Percentiles rank a stretch among this genome's conserved stretches.
phyloP scores from a whole-genome alignment of 352 stramenopile species.

The Phytophthora fragariaefolia region DNA sequence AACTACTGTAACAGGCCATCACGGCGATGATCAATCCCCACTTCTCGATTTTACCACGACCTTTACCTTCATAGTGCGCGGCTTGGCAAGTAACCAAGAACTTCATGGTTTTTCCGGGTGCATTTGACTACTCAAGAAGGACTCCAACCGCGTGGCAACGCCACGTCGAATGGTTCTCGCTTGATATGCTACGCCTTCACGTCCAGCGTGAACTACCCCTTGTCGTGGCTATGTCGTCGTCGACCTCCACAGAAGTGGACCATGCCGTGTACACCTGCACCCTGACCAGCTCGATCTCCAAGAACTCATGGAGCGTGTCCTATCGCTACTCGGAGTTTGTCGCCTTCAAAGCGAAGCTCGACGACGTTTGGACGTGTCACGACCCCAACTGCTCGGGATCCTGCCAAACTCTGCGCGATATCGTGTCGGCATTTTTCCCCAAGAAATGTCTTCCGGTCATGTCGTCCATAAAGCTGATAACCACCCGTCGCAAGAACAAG shows the following conservation, averaged over 20 bases:
- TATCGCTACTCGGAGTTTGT: slow-evolving; percentile 75
- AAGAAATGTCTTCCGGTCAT: slow-evolving; percentile 48
- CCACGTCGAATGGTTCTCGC: slow-evolving; percentile 8
- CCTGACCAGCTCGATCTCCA: slow-evolving; percentile 51
- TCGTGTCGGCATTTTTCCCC: slow-evolving; percentile 57
- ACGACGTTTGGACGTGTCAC: slow-evolving; percentile 54
- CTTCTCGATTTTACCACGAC: too few relatives aligned
- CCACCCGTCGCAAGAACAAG: slow-evolving; percentile 52
- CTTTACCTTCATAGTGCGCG: too few relatives aligned
- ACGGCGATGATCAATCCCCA: too few relatives aligned
- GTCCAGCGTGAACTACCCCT: slow-evolving; percentile 53
- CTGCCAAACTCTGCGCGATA: slow-evolving; percentile 64
- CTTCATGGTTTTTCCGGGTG: too few relatives aligned
- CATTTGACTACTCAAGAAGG: too few relatives aligned
- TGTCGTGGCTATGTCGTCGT: slow-evolving; percentile 47
- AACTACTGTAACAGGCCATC: too few relatives aligned
- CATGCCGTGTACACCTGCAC: slow-evolving; percentile 60
- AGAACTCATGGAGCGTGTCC: slow-evolving; percentile 55
- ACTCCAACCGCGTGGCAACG: neutral
- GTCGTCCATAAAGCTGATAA: slow-evolving; percentile 32
- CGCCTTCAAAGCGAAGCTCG: slow-evolving; percentile 48
- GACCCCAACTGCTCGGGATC: slow-evolving; percentile 57
- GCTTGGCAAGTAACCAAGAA: too few relatives aligned
- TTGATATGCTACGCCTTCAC: slow-evolving; percentile 51
- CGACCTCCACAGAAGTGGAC: slow-evolving; percentile 39